phyloP scores from a whole-genome alignment of 106 monocot genomes.

The Dendrobium nobile region DNA sequence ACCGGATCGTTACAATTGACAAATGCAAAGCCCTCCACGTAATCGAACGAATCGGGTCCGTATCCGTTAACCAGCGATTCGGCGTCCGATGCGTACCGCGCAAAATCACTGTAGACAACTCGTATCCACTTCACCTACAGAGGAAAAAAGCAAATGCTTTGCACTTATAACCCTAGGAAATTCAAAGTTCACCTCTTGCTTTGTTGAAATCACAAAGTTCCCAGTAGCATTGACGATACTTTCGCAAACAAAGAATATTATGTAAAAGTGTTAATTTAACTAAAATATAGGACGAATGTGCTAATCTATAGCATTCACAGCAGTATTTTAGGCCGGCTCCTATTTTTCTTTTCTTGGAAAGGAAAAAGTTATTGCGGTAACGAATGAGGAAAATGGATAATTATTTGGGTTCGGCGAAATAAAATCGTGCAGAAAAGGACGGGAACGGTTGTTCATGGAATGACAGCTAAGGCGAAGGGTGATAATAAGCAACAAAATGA shows the following conservation, averaged over 20 bases:
- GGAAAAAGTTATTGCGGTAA: too few species aligned
- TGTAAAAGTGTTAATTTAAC: too few species aligned
- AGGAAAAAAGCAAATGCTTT: background rate
- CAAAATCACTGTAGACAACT: slow-evolving; percentile 61
- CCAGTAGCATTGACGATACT: too few species aligned
- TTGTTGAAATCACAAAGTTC: too few species aligned
- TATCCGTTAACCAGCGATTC: slow-evolving; percentile 53
- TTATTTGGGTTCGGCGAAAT: background rate
- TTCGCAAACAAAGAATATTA: too few species aligned
- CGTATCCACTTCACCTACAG: slow-evolving; percentile 82
- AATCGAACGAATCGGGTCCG: slow-evolving; percentile 51
- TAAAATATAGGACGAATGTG: too few species aligned
- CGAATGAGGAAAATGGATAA: too few species aligned
- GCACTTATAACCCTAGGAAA: background rate
- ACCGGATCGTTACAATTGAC: slow-evolving; percentile 58
- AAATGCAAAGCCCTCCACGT: slow-evolving; percentile 90
- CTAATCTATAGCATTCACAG: too few species aligned
- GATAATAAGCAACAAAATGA: too few species aligned
- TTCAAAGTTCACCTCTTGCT: too few species aligned
- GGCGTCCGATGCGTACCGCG: slow-evolving; percentile 57
- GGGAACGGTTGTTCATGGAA: background rate
- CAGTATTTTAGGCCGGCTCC: too few species aligned
- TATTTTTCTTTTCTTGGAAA: too few species aligned
- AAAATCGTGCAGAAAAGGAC: background rate
- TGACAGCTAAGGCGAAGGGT: background rate